phyloP scores from a whole-genome alignment of 805 yeast species.

The Tetrapisispora nanseiensis region DNA sequence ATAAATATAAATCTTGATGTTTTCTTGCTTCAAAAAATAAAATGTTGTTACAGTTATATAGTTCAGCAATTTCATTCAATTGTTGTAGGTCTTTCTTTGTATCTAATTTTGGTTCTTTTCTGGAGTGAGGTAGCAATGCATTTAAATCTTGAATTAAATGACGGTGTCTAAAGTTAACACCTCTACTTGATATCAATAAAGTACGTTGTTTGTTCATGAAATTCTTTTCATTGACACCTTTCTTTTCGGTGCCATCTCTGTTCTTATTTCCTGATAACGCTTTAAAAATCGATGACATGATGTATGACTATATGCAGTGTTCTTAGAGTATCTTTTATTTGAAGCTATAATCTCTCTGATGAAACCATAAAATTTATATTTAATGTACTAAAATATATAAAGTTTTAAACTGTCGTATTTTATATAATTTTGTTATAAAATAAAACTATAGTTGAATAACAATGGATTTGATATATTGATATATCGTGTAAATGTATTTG shows the following conservation, averaged over 20 bases:
- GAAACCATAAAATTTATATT: too few relatives aligned
- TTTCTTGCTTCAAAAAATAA: conserved; percentile 92
- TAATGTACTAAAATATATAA: too few relatives aligned
- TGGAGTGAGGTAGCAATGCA: conserved; percentile 79
- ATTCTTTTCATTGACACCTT: conserved; percentile 35
- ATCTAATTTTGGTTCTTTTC: conserved; percentile 94
- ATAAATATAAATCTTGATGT: conserved; percentile 87
- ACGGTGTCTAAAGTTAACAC: conserved; percentile 91
- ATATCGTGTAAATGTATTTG: too few relatives aligned
- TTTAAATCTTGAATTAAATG: conserved; percentile 79
- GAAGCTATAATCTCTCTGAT: too few relatives aligned
- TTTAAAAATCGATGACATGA: conserved; percentile 66
- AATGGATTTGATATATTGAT: too few relatives aligned
- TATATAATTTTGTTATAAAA: too few relatives aligned
- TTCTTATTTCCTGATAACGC: conserved; percentile 46
- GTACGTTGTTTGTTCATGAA: conserved; percentile 83
- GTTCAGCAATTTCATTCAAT: conserved; percentile 90
- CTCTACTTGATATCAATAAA: conserved; percentile 83
- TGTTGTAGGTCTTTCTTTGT: conserved; percentile 81
- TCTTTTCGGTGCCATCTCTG: conserved; percentile 18
- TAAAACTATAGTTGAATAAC: too few relatives aligned
- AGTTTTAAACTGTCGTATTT: too few relatives aligned
- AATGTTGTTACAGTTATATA: conserved; percentile 93
- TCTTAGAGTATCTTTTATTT: too few relatives aligned
- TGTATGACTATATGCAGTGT: background rate